phyloP scores from a whole-genome alignment of 495 filamentous ascomycete genomes.

The Penicillium cosmopolitanum region DNA sequence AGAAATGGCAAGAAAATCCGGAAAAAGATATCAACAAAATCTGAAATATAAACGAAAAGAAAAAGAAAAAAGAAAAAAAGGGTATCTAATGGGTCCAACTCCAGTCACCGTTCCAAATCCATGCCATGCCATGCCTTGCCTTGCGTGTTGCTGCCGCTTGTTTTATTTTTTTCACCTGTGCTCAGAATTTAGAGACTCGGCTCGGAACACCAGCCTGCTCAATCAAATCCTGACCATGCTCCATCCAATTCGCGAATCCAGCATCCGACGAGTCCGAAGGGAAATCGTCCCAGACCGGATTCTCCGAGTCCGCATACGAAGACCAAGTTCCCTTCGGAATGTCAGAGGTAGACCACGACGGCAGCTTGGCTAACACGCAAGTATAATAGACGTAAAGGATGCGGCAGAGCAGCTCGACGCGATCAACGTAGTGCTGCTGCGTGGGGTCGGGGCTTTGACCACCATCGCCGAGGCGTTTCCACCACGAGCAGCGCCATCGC shows the following conservation, averaged over 20 bases:
- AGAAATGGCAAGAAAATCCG: background rate
- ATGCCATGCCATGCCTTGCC: slow-evolving; percentile 19
- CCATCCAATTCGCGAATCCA: slow-evolving; percentile 50
- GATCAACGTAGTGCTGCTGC: slow-evolving; percentile 51
- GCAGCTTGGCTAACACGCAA: slow-evolving; percentile 51
- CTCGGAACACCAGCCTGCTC: slow-evolving; percentile 48
- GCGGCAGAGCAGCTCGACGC: slow-evolving; percentile 50
- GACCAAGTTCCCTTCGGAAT: slow-evolving; percentile 50
- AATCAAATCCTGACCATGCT: slow-evolving; percentile 45
- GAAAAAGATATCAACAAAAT: background rate
- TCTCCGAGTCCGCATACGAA: slow-evolving; percentile 50
- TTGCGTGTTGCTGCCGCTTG: slow-evolving; percentile 5
- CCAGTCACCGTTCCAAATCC: slow-evolving; percentile 23
- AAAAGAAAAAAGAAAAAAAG: slow-evolving; percentile 31
- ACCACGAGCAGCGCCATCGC: slow-evolving; percentile 56
- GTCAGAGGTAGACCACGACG: slow-evolving; percentile 44
- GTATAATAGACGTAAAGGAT: slow-evolving; percentile 57
- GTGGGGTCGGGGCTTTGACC: slow-evolving; percentile 46
- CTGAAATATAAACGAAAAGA: slow-evolving; percentile 14
- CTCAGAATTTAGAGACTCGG: slow-evolving; percentile 35
- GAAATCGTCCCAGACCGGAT: slow-evolving; percentile 49
- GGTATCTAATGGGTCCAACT: slow-evolving; percentile 44
- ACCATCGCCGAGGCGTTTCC: slow-evolving; percentile 51
- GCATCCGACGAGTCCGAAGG: slow-evolving; percentile 46
- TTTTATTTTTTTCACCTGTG: slow-evolving; percentile 2